Evolutionary conservation across 257 asterid species (phyloP).

Genomic region (Mentha longifolia): DNA sequence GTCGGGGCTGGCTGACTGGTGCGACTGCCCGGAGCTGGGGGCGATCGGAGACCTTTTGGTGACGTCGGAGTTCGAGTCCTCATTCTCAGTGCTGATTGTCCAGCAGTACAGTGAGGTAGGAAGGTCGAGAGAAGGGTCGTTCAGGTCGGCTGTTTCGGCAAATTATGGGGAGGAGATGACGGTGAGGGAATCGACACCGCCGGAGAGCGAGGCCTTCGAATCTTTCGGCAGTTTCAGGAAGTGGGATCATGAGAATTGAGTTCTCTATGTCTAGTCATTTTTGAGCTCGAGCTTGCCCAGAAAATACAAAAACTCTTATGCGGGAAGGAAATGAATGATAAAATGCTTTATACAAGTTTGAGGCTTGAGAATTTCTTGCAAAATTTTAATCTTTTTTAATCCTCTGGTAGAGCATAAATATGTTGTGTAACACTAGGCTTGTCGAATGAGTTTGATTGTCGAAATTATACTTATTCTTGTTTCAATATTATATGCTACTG

Average conservation of each 20-base stretch:
- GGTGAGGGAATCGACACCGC: conserved; percentile 36
- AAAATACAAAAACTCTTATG: background rate
- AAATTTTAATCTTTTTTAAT: background rate
- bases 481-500: background rate
- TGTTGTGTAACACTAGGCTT: background rate
- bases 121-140: conserved; percentile 44
- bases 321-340: no score
- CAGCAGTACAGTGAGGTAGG: conserved; percentile 58
- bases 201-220: conserved; percentile 56
- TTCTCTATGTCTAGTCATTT: background rate
- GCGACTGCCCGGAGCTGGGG: conserved; percentile 95
- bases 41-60: conserved; percentile 88
- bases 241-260: conserved; percentile 44
- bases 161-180: conserved; percentile 42
- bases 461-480: background rate
- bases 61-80: conserved; percentile 74
- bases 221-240: conserved; percentile 53
- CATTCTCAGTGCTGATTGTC: conserved; percentile 72
- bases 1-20: conserved; percentile 84
- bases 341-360: background rate
- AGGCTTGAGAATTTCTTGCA: background rate
- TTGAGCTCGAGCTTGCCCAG: background rate
- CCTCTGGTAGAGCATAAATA: background rate
- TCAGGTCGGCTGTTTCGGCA: conserved; percentile 42
- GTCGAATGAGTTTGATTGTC: no score